These are phyloP conservation scores for Erigeron canadensis DNA, from an alignment of 129 eudicot genomes.

Conservation along the genomic window DNA sequence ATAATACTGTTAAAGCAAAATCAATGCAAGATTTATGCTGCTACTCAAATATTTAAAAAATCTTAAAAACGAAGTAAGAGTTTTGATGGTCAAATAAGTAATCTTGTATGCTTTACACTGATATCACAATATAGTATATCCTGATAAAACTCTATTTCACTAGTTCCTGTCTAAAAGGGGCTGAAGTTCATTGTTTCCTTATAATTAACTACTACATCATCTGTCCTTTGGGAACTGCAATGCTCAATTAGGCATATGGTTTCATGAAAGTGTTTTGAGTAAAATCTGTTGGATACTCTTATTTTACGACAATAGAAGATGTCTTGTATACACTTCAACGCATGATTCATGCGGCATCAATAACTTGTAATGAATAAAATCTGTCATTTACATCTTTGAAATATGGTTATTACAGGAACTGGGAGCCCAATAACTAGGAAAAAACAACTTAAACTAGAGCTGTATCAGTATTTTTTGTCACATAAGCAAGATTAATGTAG, in stretches of 20 bases:
- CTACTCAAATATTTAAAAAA: neutral
- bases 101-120: neutral
- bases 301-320: neutral
- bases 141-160: neutral
- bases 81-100: neutral
- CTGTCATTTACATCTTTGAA: neutral
- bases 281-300: neutral
- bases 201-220: too few relatives aligned
- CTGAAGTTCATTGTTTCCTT: neutral
- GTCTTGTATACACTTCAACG: neutral
- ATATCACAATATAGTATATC: neutral
- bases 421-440: neutral
- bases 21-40: conserved; percentile 1
- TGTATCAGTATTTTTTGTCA: neutral
- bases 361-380: neutral
- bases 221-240: neutral
- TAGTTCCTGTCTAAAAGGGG: neutral
- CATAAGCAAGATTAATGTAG: neutral
- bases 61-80: neutral
- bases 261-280: neutral
- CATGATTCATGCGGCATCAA: too few relatives aligned
- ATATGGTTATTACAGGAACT: neutral
- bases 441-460: neutral
- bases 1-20: conserved; percentile 60
- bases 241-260: neutral